A percentile compares a stretch with the other conserved stretches of the same genome.
phyloP scores from a whole-genome alignment of 2,329 filamentous ascomycete species.

The Sphaerulina vaccinii region DNA sequence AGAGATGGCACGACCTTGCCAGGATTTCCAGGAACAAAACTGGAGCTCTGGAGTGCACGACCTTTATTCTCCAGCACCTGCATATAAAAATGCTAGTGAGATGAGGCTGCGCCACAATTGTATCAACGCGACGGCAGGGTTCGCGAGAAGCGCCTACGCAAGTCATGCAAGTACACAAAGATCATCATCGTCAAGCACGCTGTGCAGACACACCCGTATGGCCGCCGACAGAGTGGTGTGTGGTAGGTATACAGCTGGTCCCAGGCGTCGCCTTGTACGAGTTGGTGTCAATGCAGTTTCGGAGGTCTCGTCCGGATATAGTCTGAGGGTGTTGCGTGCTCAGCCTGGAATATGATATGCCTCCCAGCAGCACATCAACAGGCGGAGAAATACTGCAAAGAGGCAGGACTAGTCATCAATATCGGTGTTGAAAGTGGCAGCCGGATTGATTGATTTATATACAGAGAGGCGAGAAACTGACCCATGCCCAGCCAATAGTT shows the following conservation, averaged over 20 bases:
- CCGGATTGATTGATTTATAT: background rate
- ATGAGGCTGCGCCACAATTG: background rate
- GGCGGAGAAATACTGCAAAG: background rate
- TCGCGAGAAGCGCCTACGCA: background rate
- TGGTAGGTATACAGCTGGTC: too few species aligned
- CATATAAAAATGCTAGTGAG: background rate
- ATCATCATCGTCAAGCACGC: too few species aligned
- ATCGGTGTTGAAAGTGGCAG: background rate
- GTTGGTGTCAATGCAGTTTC: too few species aligned
- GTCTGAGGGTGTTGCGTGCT: too few species aligned
- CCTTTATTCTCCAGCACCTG: background rate
- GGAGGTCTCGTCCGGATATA: too few species aligned
- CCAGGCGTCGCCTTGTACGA: too few species aligned
- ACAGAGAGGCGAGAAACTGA: background rate
- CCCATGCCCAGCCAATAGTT: background rate
- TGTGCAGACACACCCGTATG: too few species aligned
- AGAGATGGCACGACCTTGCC: background rate
- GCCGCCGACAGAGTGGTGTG: too few species aligned
- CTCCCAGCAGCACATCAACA: too few species aligned
- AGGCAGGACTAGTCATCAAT: conserved; percentile 1
- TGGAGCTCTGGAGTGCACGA: background rate
- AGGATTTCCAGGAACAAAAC: background rate
- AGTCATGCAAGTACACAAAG: too few species aligned
- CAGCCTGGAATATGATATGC: too few species aligned
- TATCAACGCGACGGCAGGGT: background rate